Base-by-base conservation (phyloP, 2,329 filamentous ascomycete species). In the Xylaria sp. region DNA sequence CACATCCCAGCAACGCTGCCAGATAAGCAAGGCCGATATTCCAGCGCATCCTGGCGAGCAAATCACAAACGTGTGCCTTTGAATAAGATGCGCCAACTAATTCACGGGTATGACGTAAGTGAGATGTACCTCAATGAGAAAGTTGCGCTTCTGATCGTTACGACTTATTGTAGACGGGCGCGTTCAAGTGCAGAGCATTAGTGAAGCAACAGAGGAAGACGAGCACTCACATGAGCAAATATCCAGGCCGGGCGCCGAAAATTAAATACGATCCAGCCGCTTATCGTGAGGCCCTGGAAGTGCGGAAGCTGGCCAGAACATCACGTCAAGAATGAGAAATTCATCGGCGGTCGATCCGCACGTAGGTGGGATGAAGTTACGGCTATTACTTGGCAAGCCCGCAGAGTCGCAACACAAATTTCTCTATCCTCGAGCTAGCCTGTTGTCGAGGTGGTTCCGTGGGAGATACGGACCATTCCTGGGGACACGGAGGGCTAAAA, bases 41-140 rank as follows among this genome's bases (percentile, higher is more conserved):
- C 72, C 72, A 76, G 64, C 74, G 75, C 76, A 77, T 77, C 28
- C 20, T 76, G 59, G 51, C 13, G 4, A 31, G 17, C 28, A 31
- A 59, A 46, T 23, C 4, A 58, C 4, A 11, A 31, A 31, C 26
- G 5, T 36, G 10, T 23, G 17, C 28, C 23, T 17, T 59, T 56
- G n/a, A 13, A 48, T 23, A 36, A 44, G 5, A 23, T 15, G 46
- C 15, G n/a, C 3, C 15, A 38, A 15, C 17, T 61, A 40, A 11
- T 40, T 59, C 44, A 23, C 28, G 6, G 26, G 33, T 62, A 53
- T 59, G 46, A 62, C 36, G 62, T 65, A 44, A 59, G 49, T 62
- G 36, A 42, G 17, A 31, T 15, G 15, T 33, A 48, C 13, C 15
- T 13, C 33, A 59, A 48, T 10, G n/a, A 36, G 17, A 28, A 56